Percentiles rank a stretch among this genome's conserved stretches.
These are phyloP conservation scores for Platanthera zijinensis DNA, from an alignment of 106 monocot species.

Conservation along the genomic window DNA sequence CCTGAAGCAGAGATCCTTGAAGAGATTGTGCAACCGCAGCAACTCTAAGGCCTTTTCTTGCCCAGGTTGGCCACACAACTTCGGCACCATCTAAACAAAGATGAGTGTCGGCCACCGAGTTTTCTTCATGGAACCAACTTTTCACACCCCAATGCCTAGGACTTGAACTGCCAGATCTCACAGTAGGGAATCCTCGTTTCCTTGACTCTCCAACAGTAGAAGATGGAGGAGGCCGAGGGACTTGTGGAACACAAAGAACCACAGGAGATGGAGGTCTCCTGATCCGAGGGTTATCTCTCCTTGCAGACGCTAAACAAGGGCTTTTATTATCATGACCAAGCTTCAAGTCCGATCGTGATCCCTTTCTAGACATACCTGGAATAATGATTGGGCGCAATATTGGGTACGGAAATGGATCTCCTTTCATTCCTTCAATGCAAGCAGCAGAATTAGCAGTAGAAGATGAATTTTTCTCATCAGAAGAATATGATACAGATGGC, in stretches of 20 bases:
- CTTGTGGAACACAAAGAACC: slow-evolving; percentile 84
- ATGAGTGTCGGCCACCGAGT: slow-evolving; percentile 23
- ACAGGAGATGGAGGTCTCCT: slow-evolving; percentile 94
- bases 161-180: slow-evolving; percentile 98
- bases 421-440: slow-evolving; percentile 56
- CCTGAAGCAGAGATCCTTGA: slow-evolving; percentile 59
- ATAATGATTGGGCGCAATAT: slow-evolving; percentile 85
- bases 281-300: slow-evolving; percentile 47
- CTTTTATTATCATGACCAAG: slow-evolving; percentile 53
- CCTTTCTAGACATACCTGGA: slow-evolving; percentile 61
- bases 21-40: slow-evolving; percentile 52
- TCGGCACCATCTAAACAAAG: slow-evolving; percentile 74
- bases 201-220: slow-evolving; percentile 79
- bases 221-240: slow-evolving; percentile 70
- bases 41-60: slow-evolving; percentile 37
- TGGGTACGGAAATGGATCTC: slow-evolving; percentile 69
- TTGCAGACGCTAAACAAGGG: slow-evolving; percentile 72
- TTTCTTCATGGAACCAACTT: slow-evolving; percentile 58
- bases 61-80: slow-evolving; percentile 89
- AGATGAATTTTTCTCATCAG: slow-evolving; percentile 40
- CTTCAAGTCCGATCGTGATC: slow-evolving; percentile 84
- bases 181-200: slow-evolving; percentile 80
- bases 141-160: slow-evolving; percentile 89
- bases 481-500: slow-evolving; percentile 26
- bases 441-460: slow-evolving; percentile 27